Percentiles rank a stretch among this genome's conserved stretches.
These are phyloP conservation scores for Globomyces pollinis-pini DNA, from an alignment of 192 early-diverging fungal genomes.

Conservation along the genomic window DNA sequence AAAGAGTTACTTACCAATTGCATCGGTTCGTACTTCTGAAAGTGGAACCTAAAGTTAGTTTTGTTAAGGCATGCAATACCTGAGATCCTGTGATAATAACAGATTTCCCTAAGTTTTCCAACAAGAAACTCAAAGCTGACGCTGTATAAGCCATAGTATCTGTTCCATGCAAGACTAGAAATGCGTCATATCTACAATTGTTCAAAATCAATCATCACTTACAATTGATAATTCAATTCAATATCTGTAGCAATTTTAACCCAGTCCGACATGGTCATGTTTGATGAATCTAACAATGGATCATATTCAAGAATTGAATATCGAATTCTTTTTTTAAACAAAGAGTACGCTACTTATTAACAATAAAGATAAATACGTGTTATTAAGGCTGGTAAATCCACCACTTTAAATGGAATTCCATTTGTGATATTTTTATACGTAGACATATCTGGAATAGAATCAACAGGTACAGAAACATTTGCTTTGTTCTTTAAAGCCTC, in stretches of 20 bases:
- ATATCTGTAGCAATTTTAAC: constrained; percentile 92
- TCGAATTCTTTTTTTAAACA: constrained; percentile 85
- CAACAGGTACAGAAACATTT: not conserved
- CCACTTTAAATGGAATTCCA: constrained; percentile 30
- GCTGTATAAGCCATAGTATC: constrained; percentile 40
- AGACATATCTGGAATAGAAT: not conserved
- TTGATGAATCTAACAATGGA: constrained; percentile 89
- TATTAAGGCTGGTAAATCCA: constrained; percentile 56
- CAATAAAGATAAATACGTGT: too few species aligned
- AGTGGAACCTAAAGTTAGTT: too few species aligned
- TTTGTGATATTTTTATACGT: constrained; percentile 20
- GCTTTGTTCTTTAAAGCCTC: too few species aligned
- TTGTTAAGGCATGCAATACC: too few species aligned
- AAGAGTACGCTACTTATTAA: too few species aligned
- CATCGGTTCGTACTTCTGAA: constrained; percentile 96
- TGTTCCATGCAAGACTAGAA: constrained; percentile 90
- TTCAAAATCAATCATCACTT: too few species aligned
- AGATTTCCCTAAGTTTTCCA: constrained; percentile 95
- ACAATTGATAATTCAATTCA: constrained; percentile 85
- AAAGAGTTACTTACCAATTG: too few species aligned
- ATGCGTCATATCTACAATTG: too few species aligned
- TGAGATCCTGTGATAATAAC: constrained; percentile 98
- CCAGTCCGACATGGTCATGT: constrained; percentile 88
- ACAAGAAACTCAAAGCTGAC: constrained; percentile 79
- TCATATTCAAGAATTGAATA: constrained; percentile 96